These are phyloP conservation scores for Senna siamea DNA, from an alignment of 306 rosid species.

Conservation along the genomic window DNA sequence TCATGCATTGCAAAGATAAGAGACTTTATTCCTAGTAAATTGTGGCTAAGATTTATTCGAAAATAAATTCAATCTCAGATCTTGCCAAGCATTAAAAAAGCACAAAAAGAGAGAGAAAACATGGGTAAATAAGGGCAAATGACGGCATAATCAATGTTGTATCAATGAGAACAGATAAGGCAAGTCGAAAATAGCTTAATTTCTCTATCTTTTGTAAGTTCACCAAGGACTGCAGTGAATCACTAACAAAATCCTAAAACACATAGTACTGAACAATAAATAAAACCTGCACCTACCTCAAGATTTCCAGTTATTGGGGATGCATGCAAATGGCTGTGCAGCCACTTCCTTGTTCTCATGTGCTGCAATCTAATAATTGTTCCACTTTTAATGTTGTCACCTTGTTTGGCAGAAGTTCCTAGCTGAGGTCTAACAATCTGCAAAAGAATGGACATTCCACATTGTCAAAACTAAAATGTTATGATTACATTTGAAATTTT, in stretches of 20 bases:
- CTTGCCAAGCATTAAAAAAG: neutral
- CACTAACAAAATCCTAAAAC: constrained; percentile 26
- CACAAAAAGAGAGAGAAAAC: neutral
- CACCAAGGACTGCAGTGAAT: neutral
- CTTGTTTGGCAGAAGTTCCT: constrained; percentile 84
- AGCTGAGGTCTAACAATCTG: constrained; percentile 82
- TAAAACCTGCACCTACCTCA: constrained; percentile 56
- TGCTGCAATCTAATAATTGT: constrained; percentile 89
- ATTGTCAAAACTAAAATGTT: neutral
- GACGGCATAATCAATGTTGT: neutral
- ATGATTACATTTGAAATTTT: neutral
- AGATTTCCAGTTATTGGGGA: constrained; percentile 95
- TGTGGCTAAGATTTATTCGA: neutral
- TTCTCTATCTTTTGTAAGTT: neutral
- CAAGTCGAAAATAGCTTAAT: neutral
- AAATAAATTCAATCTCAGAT: neutral
- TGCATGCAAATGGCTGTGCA: constrained; percentile 95
- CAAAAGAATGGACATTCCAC: constrained; percentile 28
- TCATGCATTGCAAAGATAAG: neutral
- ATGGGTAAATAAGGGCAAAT: neutral
- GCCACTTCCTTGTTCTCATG: constrained; percentile 97
- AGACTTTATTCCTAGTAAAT: neutral
- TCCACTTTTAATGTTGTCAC: constrained; percentile 76
- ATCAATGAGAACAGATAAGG: neutral
- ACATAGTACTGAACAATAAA: constrained; percentile 15